Percentiles rank a stretch among this genome's conserved stretches.
phyloP scores from a whole-genome alignment of 2,329 filamentous ascomycete genomes.

The Rhynchosporium secalis region DNA sequence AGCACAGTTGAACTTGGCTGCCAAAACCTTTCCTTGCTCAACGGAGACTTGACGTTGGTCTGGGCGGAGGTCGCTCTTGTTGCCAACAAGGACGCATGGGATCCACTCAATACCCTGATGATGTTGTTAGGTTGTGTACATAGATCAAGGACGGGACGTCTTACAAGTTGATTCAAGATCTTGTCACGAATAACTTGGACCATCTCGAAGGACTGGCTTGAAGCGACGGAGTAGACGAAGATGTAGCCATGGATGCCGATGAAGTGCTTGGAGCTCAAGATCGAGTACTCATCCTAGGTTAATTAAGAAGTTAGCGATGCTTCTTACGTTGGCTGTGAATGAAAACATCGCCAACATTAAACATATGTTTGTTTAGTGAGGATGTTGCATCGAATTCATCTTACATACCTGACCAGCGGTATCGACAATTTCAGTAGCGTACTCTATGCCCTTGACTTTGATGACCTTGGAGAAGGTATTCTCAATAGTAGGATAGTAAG shows the following conservation, averaged over 20 bases:
- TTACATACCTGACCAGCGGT: conserved; percentile 81
- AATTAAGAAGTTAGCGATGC: conserved; percentile 21
- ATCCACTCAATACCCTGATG: conserved; percentile 83
- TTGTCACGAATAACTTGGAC: conserved; percentile 93
- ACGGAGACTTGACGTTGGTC: conserved; percentile 89
- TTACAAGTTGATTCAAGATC: conserved; percentile 91
- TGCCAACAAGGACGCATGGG: conserved; percentile 91
- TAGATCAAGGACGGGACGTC: conserved; percentile 38
- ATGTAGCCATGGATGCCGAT: conserved; percentile 99
- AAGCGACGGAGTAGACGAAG: conserved; percentile 97
- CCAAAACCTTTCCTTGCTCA: conserved; percentile 82
- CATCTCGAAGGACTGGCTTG: conserved; percentile 95
- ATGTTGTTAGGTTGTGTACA: conserved; percentile 7
- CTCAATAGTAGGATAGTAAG: conserved; percentile 98
- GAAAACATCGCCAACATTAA: neutral
- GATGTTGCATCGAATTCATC: conserved; percentile 27
- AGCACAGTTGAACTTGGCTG: conserved; percentile 84
- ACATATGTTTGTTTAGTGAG: conserved; percentile 19
- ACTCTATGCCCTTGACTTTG: conserved; percentile 89
- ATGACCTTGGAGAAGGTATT: conserved; percentile 98
- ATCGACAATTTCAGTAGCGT: conserved; percentile 94
- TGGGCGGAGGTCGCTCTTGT: conserved; percentile 91
- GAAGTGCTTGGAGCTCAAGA: conserved; percentile 97
- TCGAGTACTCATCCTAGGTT: conserved; percentile 89
- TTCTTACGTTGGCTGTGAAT: neutral